A percentile compares a stretch with the other conserved stretches of the same genome.
Evolutionary conservation across 73 alveolate genomes (phyloP).

Genomic region (Paraurostyla sp.): DNA sequence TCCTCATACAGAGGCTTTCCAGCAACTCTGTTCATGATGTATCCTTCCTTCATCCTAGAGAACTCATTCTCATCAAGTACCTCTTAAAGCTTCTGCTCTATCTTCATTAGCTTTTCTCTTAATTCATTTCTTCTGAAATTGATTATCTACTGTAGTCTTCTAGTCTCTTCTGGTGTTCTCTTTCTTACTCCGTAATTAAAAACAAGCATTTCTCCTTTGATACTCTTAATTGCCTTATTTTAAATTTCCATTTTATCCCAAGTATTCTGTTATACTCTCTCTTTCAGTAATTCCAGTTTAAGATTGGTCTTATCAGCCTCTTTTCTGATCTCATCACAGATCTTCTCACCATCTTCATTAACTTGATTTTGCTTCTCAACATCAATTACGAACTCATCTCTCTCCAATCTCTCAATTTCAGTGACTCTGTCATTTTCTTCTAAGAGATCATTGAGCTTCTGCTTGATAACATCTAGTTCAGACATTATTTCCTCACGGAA

Average conservation of each 20-base stretch:
- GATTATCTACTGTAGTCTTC: slow-evolving; percentile 72
- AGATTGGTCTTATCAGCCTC: slow-evolving; percentile 82
- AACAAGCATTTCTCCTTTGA: slow-evolving; percentile 77
- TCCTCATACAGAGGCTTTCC: slow-evolving; percentile 69
- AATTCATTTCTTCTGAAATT: slow-evolving; percentile 84
- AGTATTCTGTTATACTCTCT: slow-evolving; percentile 80
- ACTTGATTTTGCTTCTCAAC: slow-evolving; percentile 86
- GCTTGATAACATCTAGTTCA: slow-evolving; percentile 83
- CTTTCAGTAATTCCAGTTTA: slow-evolving; percentile 76
- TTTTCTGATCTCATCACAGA: slow-evolving; percentile 86
- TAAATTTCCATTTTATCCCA: slow-evolving; percentile 89
- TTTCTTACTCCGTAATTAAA: slow-evolving; percentile 82
- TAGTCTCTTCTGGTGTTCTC: slow-evolving; percentile 74
- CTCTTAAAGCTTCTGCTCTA: slow-evolving; percentile 68
- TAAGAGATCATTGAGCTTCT: slow-evolving; percentile 84
- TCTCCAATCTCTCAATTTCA: slow-evolving; percentile 92
- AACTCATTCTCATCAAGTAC: slow-evolving; percentile 69
- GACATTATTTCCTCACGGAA: slow-evolving; percentile 83
- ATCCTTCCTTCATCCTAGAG: slow-evolving; percentile 61
- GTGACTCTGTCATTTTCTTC: slow-evolving; percentile 91
- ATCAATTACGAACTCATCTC: slow-evolving; percentile 97
- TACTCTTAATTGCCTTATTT: slow-evolving; percentile 75
- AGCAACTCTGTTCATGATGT: slow-evolving; percentile 68
- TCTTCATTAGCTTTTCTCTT: slow-evolving; percentile 70
- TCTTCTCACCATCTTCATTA: slow-evolving; percentile 84